Evolutionary conservation across 208 protist species (phyloP).

Genomic region (Polymyxa betae): DNA sequence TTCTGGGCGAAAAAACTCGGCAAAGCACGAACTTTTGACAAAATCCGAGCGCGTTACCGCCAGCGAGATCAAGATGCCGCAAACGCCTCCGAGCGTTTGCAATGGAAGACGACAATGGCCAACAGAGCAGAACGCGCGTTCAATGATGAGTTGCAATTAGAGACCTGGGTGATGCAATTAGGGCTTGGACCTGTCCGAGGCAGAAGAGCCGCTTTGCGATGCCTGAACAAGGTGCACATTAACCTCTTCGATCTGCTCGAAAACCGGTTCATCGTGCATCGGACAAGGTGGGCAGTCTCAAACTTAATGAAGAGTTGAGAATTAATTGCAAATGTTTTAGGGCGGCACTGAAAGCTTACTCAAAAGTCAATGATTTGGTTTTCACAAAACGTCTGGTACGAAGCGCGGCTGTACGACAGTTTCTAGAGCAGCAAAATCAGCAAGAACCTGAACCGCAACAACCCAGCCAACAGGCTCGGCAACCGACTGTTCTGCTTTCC

Average conservation of each 20-base stretch:
- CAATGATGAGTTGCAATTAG: background rate
- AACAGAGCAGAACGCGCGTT: background rate
- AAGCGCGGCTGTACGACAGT: background rate
- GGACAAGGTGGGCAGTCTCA: background rate
- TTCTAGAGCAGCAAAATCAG: no score
- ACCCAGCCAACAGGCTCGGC: no score
- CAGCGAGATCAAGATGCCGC: background rate
- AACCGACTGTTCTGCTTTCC: no score
- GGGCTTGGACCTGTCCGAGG: background rate
- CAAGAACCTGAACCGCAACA: no score
- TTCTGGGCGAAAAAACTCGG: conserved; percentile 15
- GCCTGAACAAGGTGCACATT: background rate
- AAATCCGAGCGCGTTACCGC: no score
- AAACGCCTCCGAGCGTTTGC: background rate
- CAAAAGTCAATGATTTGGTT: background rate
- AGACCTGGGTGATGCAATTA: background rate
- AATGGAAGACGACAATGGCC: conserved; percentile 8
- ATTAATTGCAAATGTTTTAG: background rate
- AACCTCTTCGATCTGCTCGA: conserved; percentile 49
- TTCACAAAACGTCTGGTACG: background rate
- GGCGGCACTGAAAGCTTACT: background rate
- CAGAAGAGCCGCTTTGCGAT: background rate
- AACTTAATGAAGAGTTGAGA: background rate
- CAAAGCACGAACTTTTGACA: background rate
- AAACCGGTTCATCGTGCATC: conserved; percentile 38